Evolutionary conservation across 768 basidiomycete species (phyloP).

Genomic region (Coprinellus micaceus): DNA sequence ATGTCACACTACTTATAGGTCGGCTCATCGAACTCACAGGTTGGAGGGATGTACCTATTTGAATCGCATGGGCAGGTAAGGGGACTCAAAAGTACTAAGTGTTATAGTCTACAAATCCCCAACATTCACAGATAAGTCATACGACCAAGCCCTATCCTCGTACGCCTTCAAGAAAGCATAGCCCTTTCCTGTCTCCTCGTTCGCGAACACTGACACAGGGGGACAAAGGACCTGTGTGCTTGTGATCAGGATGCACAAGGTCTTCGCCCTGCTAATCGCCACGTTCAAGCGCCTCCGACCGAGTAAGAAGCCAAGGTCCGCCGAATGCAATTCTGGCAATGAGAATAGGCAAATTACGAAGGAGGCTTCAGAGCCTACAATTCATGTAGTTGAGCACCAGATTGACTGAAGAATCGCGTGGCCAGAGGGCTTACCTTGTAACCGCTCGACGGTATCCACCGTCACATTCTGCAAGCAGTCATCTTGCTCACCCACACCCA

Average conservation of each 20-base stretch:
- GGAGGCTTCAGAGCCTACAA: conserved; percentile 46
- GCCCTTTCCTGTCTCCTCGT: conserved; percentile 43
- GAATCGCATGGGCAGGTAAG: too few species aligned
- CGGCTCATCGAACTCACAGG: too few species aligned
- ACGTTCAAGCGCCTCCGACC: conserved; percentile 49
- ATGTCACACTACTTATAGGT: too few species aligned
- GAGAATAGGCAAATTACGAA: conserved; percentile 54
- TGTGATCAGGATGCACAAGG: conserved; percentile 44
- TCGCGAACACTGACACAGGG: conserved; percentile 38
- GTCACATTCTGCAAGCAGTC: conserved; percentile 27
- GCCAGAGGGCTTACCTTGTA: conserved; percentile 35
- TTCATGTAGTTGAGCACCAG: neutral
- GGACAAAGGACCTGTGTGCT: conserved; percentile 43
- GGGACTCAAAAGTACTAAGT: too few species aligned
- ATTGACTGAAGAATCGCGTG: neutral
- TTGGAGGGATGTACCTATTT: too few species aligned
- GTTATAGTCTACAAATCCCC: conserved; percentile 29
- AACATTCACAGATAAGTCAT: conserved; percentile 32
- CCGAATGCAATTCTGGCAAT: conserved; percentile 32
- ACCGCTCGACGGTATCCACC: conserved; percentile 48
- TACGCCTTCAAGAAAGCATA: conserved; percentile 47
- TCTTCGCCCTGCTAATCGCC: conserved; percentile 50
- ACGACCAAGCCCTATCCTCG: conserved; percentile 48
- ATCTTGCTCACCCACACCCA: conserved; percentile 13
- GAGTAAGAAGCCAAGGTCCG: conserved; percentile 42